Conservation (phyloP, 495 filamentous ascomycete genomes). For the Delitschia confertaspora region DNA sequence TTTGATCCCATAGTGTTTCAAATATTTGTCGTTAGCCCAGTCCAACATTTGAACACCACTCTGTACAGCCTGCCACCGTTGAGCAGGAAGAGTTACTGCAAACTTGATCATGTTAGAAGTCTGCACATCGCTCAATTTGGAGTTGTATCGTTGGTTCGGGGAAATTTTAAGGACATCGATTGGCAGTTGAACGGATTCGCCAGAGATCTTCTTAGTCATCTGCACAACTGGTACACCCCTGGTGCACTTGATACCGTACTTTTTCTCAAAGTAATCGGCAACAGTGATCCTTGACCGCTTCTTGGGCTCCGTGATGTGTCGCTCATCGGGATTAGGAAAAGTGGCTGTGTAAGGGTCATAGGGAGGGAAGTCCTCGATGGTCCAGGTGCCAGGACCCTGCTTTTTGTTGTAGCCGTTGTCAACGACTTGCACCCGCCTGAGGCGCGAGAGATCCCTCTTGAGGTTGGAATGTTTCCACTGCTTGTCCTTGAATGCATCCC, state of each 20-base stretch:
- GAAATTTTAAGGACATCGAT: constrained; percentile 62
- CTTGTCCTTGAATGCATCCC: constrained; percentile 6
- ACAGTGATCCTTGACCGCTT: constrained; percentile 41
- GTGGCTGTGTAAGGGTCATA: constrained; percentile 45
- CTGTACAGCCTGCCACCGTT: constrained; percentile 54
- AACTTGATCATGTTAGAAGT: constrained; percentile 82
- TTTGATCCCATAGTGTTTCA: constrained; percentile 58
- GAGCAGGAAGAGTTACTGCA: constrained; percentile 54
- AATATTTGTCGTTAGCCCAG: constrained; percentile 58
- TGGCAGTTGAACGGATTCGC: constrained; percentile 51
- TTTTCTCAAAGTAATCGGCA: constrained; percentile 55
- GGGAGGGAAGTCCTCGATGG: constrained; percentile 52
- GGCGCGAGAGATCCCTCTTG: constrained; percentile 45
- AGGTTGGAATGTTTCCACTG: constrained; percentile 33
- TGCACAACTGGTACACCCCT: constrained; percentile 60
- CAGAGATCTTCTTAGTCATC: constrained; percentile 49
- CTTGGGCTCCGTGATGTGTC: constrained; percentile 21
- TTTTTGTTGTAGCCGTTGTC: constrained; percentile 45
- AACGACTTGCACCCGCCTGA: constrained; percentile 58
- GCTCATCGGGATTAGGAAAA: constrained; percentile 49
- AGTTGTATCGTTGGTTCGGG: constrained; percentile 64
- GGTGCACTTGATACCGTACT: constrained; percentile 52
- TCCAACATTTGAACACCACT: constrained; percentile 57
- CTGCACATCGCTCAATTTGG: constrained; percentile 63
- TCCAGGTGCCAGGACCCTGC: constrained; percentile 41